phyloP scores from a whole-genome alignment of 495 filamentous ascomycete genomes.

The Trichoderma orchidacearum region DNA sequence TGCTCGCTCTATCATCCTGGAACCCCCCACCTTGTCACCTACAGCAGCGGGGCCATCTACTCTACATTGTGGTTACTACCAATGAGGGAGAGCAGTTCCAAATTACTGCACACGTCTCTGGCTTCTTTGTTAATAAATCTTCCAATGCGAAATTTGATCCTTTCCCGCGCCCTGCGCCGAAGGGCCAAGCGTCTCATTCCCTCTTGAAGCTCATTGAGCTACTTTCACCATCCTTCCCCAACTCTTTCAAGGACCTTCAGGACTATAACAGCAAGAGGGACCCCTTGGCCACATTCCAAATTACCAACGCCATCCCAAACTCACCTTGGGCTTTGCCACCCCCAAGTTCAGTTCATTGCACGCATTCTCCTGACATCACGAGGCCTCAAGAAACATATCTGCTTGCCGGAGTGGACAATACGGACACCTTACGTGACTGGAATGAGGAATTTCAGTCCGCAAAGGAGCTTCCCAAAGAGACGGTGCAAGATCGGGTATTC shows the following conservation, averaged over 20 bases:
- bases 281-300: slow-evolving; percentile 81
- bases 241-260: slow-evolving; percentile 60
- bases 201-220: slow-evolving; percentile 65
- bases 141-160: slow-evolving; percentile 89
- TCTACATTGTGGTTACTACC: slow-evolving; percentile 80
- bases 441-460: slow-evolving; percentile 99
- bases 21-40: slow-evolving; percentile 89
- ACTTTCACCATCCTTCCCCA: slow-evolving; percentile 70
- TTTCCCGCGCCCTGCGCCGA: slow-evolving; percentile 53
- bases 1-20: slow-evolving; percentile 81
- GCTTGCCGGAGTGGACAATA: slow-evolving; percentile 77
- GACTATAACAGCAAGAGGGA: slow-evolving; percentile 73
- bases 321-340: slow-evolving; percentile 83
- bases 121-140: slow-evolving; percentile 93
- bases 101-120: slow-evolving; percentile 82
- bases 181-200: slow-evolving; percentile 65
- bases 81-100: slow-evolving; percentile 88
- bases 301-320: slow-evolving; percentile 83
- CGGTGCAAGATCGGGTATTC: slow-evolving; percentile 92
- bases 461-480: slow-evolving; percentile 80
- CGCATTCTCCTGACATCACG: slow-evolving; percentile 71
- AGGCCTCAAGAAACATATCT: slow-evolving; percentile 89
- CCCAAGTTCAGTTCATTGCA: slow-evolving; percentile 42
- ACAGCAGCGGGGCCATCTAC: slow-evolving; percentile 79
- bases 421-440: slow-evolving; percentile 92